Percentiles rank a stretch among this genome's conserved stretches.
Conservation (phyloP, 2,329 filamentous ascomycete species). For the Hypoxylon sp. region DNA sequence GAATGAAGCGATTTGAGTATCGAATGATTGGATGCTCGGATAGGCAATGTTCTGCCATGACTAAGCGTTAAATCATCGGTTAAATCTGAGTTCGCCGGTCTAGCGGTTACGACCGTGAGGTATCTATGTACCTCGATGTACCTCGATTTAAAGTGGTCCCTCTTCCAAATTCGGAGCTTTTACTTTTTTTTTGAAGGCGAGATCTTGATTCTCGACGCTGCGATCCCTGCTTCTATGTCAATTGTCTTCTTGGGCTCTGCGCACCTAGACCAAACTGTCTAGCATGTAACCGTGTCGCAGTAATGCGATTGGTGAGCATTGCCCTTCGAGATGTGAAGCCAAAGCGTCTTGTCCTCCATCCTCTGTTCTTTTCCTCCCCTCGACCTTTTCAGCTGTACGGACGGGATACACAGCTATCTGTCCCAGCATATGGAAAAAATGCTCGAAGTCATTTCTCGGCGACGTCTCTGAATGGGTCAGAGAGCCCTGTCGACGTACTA, state of each 20-base stretch:
- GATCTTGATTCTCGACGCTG: neutral
- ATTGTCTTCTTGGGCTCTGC: neutral
- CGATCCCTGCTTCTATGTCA: constrained; percentile 11
- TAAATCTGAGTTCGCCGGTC: constrained; percentile 23
- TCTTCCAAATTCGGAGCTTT: constrained; percentile 9
- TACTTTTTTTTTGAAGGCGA: neutral
- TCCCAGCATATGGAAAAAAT: constrained; percentile 14
- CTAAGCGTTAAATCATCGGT: constrained; percentile 50
- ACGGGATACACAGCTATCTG: constrained; percentile 4
- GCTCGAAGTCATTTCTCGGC: constrained; percentile 37
- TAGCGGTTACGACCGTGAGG: neutral
- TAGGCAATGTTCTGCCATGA: constrained; percentile 35
- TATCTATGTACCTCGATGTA: neutral
- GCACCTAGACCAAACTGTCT: constrained; percentile 22
- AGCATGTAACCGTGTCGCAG: constrained; percentile 51
- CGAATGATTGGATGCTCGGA: constrained; percentile 39
- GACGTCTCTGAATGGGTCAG: constrained; percentile 25
- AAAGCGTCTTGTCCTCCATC: constrained; percentile 44
- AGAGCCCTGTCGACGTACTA: constrained; percentile 38
- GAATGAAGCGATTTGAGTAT: constrained; percentile 39
- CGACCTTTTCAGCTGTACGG: constrained; percentile 29
- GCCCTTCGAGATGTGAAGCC: constrained; percentile 54
- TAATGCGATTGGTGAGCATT: constrained; percentile 55
- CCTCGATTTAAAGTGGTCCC: constrained; percentile 2
- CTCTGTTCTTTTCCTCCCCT: constrained; percentile 28